Base-by-base conservation (phyloP, 2,329 filamentous ascomycete species). In the Apiospora saccharicola region DNA sequence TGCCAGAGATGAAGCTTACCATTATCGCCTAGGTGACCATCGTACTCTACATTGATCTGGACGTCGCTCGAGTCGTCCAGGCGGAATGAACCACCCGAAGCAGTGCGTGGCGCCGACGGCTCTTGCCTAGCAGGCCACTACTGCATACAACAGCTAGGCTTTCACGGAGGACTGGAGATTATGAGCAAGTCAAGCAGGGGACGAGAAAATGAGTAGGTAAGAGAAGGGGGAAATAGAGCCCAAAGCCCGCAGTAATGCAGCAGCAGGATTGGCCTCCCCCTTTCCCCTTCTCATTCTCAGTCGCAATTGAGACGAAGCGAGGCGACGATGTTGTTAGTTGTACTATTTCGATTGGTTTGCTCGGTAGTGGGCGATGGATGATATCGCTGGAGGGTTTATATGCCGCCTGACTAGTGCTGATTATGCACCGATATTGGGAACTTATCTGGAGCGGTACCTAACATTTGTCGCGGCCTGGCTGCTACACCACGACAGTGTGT, bases 41-140 rank as follows among this genome's bases (percentile, higher is more conserved):
- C 53, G 53, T 61, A n/a, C n/a, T 61, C 57, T 64, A 64, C 53
- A 64, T 41, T 64, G 57, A 64, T 64, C 30, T 61, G 57, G 30
- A n/a, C 16, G 34, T 64, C 6, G 12, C 8, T 51, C 22, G 46
- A 49, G 49, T 51, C 49, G 57, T 24, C 19, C 22, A 41, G 34
- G 57, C 57, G 57, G 57, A 14, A n/a, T n/a, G 8, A 41, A n/a
- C 30, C n/a, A 34, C 57, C 57, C 57, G 57, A 64, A 64, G 34
- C 34, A 64, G 57, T 41, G 57, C 34, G 57, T 64, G 57, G 57
- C 57, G 57, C 57, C 57, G 57, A 64, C 57, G 34, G 57, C 5
- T 64, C 57, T 64, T 37, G 57, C 22, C 57, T 64, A 64, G 57
- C 57, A 64, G 19, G 57, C 30, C 57, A 41, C 57, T 64, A 64